These are phyloP conservation scores for Kernera saxatilis DNA, from an alignment of 345 rosid genomes.

Conservation along the genomic window DNA sequence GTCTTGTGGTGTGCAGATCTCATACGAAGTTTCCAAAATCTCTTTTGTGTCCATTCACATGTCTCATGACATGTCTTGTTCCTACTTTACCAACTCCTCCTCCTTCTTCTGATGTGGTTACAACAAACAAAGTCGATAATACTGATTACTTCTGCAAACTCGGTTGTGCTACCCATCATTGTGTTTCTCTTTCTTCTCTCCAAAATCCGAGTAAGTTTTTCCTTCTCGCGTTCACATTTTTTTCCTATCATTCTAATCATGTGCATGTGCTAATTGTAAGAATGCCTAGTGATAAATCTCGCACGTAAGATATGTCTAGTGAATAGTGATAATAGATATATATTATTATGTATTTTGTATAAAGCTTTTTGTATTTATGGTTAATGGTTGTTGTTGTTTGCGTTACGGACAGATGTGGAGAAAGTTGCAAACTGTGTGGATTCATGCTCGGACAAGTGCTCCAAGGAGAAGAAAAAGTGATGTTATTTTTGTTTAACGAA, in stretches of 20 bases:
- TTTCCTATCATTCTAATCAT: background rate
- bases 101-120: background rate
- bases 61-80: slow-evolving; percentile 16
- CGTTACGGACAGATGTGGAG: slow-evolving; percentile 4
- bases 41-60: slow-evolving; percentile 17
- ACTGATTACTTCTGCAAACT: slow-evolving; percentile 2
- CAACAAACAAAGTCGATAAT: background rate
- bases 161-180: slow-evolving; percentile 8
- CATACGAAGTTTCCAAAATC: background rate
- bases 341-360: background rate
- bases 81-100: background rate
- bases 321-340: too few species aligned
- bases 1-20: slow-evolving; percentile 7
- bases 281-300: background rate
- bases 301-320: background rate
- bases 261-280: background rate
- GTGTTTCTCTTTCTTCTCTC: background rate
- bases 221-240: background rate
- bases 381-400: background rate
- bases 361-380: background rate
- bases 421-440: slow-evolving; percentile 18
- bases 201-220: background rate
- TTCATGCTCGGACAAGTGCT: slow-evolving; percentile 8
- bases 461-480: background rate
- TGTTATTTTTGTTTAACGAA: background rate